Conservation (phyloP, 2,329 filamentous ascomycete species). For the Sclerotinia subarctica region DNA sequence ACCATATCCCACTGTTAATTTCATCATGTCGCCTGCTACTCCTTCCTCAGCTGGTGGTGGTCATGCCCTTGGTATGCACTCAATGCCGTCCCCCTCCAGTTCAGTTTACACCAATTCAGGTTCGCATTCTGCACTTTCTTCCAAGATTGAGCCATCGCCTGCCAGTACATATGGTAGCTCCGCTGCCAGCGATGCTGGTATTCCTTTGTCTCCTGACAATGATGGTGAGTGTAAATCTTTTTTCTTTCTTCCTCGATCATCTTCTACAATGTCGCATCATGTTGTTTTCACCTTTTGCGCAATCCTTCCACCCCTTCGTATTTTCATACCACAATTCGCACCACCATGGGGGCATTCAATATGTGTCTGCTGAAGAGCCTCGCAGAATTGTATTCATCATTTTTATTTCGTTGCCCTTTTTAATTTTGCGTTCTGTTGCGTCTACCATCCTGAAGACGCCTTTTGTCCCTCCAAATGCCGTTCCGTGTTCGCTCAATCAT, state of each 20-base stretch:
- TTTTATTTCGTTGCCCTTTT: neutral
- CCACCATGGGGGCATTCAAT: neutral
- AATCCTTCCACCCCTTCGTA: neutral
- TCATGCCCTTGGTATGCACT: slow-evolving; percentile 4
- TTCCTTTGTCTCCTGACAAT: slow-evolving; percentile 25
- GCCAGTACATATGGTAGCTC: slow-evolving; percentile 33
- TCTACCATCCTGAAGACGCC: neutral
- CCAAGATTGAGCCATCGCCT: slow-evolving; percentile 28
- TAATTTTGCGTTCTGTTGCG: neutral
- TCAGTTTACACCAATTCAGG: neutral
- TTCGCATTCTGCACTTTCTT: slow-evolving; percentile 5
- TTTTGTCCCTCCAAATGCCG: too few species aligned
- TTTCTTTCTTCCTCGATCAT: neutral
- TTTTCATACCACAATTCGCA: neutral
- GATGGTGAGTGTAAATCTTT: slow-evolving; percentile 27
- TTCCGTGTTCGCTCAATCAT: neutral
- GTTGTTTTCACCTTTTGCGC: neutral
- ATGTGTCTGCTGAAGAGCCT: neutral
- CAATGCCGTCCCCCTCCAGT: slow-evolving; percentile 2
- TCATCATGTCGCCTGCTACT: slow-evolving; percentile 20
- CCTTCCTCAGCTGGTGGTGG: slow-evolving; percentile 9
- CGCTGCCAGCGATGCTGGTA: slow-evolving; percentile 28
- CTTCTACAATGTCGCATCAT: neutral
- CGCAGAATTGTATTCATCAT: neutral
- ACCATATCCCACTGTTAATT: too few species aligned